Base-by-base conservation (phyloP, 805 yeast genomes). In the Pichia manshurica region DNA sequence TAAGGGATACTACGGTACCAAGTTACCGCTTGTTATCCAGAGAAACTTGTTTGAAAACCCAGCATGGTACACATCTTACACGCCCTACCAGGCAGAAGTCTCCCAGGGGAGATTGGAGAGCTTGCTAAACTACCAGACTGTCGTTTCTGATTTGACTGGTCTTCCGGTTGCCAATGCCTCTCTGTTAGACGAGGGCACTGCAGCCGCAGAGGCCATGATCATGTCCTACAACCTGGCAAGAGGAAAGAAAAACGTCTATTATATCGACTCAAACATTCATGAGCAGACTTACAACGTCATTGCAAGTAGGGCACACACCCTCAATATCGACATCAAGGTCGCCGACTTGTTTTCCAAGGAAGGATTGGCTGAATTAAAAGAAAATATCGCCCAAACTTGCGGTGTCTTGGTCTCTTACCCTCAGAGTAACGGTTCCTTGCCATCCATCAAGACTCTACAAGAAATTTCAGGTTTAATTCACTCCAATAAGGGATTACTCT, bases 51-150 rank as follows among this genome's bases (percentile, higher is more conserved):
- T 93, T 48, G 99, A 93, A 67, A 80, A 84, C 52, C 99, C 99
- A 5, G 96, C 89, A 63, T 93, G 99, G 99, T 93, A 93, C 73
- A 93, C 99, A 19, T 88, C 97, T 1, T 93, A 93, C 65, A 93
- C 99, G 21, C 99, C 99, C 32, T 93, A 93, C 66, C 99, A 93
- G 70, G 96, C 99, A 0, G 99, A 93, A 66, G 90, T 93, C 49
- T 85, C 96, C 1, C 99, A 93, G 68, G 99, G 99, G 46, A 81
- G 99, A 58, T 75, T 93, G 58, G 96, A 91, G 69, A 81, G 93
- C 20, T 71, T 93, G 53, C 71, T 93, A 53, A 93, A 93, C 67
- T 93, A 78, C 70, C 99, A 93, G 70, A 93, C 99, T n/a, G 73
- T 91, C 60, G 74, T 93, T 15, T 68, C 89, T 25, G 96, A 93